A percentile compares a stretch with the other conserved stretches of the same genome.
phyloP scores from a whole-genome alignment of 495 filamentous ascomycete species.

The Aspergillus ellipticus region DNA sequence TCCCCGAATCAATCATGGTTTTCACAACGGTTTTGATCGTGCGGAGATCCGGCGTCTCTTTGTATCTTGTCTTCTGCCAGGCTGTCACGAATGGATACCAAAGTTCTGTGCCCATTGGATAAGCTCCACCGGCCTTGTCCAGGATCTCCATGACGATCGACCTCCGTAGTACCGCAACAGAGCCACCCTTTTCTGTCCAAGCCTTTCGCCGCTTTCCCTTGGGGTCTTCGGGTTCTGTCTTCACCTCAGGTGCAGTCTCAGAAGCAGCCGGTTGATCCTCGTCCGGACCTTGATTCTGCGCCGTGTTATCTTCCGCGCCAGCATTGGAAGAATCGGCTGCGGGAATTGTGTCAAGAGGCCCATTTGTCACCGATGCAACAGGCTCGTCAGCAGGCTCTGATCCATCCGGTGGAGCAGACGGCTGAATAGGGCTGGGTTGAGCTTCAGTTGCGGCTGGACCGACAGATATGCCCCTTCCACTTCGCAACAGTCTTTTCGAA shows the following conservation, averaged over 20 bases:
- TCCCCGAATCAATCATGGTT: conserved; percentile 54
- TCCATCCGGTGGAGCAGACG: no score
- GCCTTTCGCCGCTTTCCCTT: conserved; percentile 2
- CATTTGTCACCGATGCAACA: not conserved
- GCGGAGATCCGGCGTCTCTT: conserved; percentile 46
- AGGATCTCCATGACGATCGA: conserved; percentile 69
- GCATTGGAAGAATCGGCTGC: not conserved
- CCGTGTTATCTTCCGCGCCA: not conserved
- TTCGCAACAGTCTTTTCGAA: not conserved
- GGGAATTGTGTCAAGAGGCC: not conserved
- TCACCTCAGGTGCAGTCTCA: not conserved
- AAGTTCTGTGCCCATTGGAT: conserved; percentile 68
- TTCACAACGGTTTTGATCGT: conserved; percentile 57
- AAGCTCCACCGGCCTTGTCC: conserved; percentile 65
- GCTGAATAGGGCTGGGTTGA: not conserved
- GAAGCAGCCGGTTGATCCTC: not conserved
- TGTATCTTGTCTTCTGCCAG: conserved; percentile 52
- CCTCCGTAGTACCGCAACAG: conserved; percentile 45
- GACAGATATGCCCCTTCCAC: not conserved
- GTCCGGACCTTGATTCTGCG: not conserved
- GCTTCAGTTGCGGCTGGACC: not conserved
- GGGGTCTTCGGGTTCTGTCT: not conserved
- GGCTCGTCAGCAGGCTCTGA: not conserved
- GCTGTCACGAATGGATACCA: conserved; percentile 63
- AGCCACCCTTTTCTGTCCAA: conserved; percentile 35